A percentile compares a stretch with the other conserved stretches of the same genome.
Conservation (phyloP, 1,139 yeast genomes). For the Starmera stellimalicola region DNA sequence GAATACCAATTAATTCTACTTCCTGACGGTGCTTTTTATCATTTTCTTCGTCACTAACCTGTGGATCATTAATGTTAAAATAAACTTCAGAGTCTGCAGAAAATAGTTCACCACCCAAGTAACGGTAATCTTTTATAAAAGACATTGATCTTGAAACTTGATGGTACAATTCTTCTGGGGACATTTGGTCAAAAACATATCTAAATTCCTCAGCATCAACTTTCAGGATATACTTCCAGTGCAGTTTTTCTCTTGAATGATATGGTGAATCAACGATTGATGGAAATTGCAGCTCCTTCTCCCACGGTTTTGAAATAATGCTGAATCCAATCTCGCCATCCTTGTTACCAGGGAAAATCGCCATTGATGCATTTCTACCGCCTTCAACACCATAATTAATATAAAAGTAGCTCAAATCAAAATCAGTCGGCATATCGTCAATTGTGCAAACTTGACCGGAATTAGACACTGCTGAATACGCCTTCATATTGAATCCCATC, state of each 20-base stretch:
- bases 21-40: neutral
- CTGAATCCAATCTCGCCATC: constrained; percentile 3
- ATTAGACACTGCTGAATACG: constrained; percentile 1
- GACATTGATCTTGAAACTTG: neutral
- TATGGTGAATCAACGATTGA: neutral
- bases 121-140: neutral
- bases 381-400: constrained; percentile 1
- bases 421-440: neutral
- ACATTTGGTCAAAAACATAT: constrained; percentile 1
- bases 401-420: constrained; percentile 2
- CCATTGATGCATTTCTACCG: constrained; percentile 2
- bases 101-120: neutral
- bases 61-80: neutral
- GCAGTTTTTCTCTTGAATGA: neutral
- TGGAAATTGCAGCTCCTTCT: neutral
- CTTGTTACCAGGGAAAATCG: constrained; percentile 3
- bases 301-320: constrained; percentile 3
- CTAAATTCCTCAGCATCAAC: constrained; percentile 1
- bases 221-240: constrained; percentile 2
- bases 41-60: neutral
- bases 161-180: constrained; percentile 3
- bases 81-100: neutral
- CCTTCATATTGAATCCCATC: neutral
- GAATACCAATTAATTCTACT: neutral
- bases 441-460: constrained; percentile 1